A percentile compares a stretch with the other conserved stretches of the same genome.
phyloP scores from a whole-genome alignment of 345 rosid species.

The Combretum micranthum region DNA sequence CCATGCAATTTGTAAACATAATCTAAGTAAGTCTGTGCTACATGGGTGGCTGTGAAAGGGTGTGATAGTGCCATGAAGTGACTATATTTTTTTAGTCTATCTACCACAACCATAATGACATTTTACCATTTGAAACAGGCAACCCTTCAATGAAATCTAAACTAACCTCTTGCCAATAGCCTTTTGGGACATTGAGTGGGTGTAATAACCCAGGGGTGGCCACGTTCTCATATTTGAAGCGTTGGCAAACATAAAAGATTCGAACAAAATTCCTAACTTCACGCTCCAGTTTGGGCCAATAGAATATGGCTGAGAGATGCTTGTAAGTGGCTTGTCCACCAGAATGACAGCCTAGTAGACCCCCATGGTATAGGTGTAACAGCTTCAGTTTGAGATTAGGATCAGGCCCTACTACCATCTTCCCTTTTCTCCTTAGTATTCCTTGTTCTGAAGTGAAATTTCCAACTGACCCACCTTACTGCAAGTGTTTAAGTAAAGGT shows the following conservation, averaged over 20 bases:
- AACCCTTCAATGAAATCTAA: conserved; percentile 1
- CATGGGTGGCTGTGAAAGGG: background rate
- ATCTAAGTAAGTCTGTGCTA: background rate
- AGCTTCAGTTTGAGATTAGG: too few relatives aligned
- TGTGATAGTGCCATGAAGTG: background rate
- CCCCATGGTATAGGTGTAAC: background rate
- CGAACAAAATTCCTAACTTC: background rate
- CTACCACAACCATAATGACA: background rate
- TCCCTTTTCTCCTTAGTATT: too few relatives aligned
- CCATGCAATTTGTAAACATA: background rate
- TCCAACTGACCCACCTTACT: too few relatives aligned
- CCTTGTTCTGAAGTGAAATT: too few relatives aligned
- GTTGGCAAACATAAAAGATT: background rate
- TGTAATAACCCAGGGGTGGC: background rate
- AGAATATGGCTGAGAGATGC: background rate
- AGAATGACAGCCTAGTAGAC: background rate
- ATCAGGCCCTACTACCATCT: too few relatives aligned
- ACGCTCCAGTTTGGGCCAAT: background rate
- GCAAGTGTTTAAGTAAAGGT: too few relatives aligned
- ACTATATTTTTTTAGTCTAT: background rate
- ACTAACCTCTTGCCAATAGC: background rate
- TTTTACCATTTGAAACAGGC: background rate
- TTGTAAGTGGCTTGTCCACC: background rate
- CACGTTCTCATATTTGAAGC: too few relatives aligned
- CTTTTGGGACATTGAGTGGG: background rate